These are phyloP conservation scores for Fusarium sororula DNA, from an alignment of 2,329 filamentous ascomycete species.

Conservation along the genomic window DNA sequence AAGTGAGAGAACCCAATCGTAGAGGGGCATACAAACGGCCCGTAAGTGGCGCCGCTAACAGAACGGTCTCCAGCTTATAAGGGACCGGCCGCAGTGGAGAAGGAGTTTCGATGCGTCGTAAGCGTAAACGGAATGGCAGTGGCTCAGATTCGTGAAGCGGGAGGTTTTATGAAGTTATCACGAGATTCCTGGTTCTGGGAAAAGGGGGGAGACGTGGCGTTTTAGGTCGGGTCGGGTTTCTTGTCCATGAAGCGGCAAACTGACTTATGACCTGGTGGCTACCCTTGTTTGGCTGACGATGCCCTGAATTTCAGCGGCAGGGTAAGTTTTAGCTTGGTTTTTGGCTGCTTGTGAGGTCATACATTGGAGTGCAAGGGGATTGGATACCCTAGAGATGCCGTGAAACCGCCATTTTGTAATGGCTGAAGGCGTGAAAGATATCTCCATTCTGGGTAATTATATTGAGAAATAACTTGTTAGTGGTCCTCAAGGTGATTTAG, in stretches of 20 bases:
- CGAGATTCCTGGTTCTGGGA: neutral
- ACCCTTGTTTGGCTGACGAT: conserved; percentile 22
- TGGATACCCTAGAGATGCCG: conserved; percentile 14
- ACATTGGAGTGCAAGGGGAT: conserved; percentile 1
- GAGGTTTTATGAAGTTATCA: conserved; percentile 20
- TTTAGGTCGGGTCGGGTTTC: neutral
- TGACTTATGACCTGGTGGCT: conserved; percentile 18
- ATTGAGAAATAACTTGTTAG: neutral
- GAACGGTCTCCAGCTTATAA: conserved; percentile 33
- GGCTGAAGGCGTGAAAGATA: neutral
- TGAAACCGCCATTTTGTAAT: neutral
- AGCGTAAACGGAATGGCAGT: conserved; percentile 17
- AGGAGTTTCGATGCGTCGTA: conserved; percentile 15
- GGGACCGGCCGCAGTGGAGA: conserved; percentile 26
- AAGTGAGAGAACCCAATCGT: neutral
- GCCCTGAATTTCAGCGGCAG: conserved; percentile 26
- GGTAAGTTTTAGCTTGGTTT: conserved; percentile 23
- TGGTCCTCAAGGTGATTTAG: neutral
- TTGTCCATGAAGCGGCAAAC: neutral
- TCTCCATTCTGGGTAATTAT: neutral
- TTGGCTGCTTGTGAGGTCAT: conserved; percentile 36
- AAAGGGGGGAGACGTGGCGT: conserved; percentile 10
- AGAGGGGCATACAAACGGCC: conserved; percentile 24
- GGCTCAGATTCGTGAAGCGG: conserved; percentile 3
- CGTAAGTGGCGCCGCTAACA: conserved; percentile 32